Evolutionary conservation across 257 asterid genomes (phyloP), one percentile per base, ranked within the genome.

Genomic region (Craterostigma plantagineum): DNA sequence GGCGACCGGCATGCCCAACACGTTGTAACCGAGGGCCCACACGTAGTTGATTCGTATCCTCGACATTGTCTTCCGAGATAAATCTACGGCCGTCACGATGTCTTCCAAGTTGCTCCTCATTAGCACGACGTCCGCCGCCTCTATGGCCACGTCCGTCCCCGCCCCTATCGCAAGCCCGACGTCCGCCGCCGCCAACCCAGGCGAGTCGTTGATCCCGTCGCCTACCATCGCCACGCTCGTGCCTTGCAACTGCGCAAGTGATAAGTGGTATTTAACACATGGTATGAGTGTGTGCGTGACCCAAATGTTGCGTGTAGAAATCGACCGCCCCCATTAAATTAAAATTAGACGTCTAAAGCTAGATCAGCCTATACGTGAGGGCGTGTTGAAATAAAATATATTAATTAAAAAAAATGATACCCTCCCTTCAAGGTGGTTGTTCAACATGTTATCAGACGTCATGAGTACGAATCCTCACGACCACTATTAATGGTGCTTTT

Each of bases 91-190:
- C 1, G 91, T 79, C 47, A 83, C 64, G 1, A 83, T 91, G 62
- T 83, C 95, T 63, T 79, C 92, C 72, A 83, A 62, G 38, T 75
- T 80, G 69, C 79, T 84, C 63, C 53, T 80, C 93, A 84, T 77
- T 18, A 84, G 72, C 42, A 84, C 93, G 34, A 85, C 59, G 47
- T 77, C 96, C 0, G 96, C 93, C 16, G 96, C 93, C 65, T 85
- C 96, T 0, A 80, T 73, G 7, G 93, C 96, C 14, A 80, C 70
- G 48, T 76, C 95, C 3, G 95, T 83, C 15, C 95, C 95, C 0
- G 91, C 93, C 7, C 95, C 95, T 18, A 83, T 79, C 12, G 95
- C 92, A 63, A 83, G 67, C 42, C 95, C 95, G 0, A 71, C 87
- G 40, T 83, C 73, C 0, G 95, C 95, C 0, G 93, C 93, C 2